Conservation (phyloP, 345 rosid species). For the Salix udensis region DNA sequence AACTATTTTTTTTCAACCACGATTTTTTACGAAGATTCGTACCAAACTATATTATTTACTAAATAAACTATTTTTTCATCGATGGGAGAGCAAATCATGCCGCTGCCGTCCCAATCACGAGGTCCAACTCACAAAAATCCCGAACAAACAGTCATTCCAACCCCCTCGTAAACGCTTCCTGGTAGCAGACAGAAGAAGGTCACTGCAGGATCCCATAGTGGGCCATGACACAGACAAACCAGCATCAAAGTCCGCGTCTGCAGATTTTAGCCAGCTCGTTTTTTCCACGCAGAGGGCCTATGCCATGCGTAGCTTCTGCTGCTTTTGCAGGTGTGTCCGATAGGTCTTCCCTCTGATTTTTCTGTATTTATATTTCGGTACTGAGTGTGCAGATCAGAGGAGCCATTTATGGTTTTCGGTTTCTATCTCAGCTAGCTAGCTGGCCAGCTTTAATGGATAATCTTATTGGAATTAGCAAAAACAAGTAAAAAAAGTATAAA, state of each 20-base stretch:
- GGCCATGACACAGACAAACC: not conserved
- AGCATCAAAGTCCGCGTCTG: not conserved
- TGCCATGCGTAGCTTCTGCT: not conserved
- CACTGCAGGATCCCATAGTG: not conserved
- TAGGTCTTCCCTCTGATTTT: not conserved
- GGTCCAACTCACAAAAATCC: not conserved
- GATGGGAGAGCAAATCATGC: not conserved
- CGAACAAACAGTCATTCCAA: not conserved
- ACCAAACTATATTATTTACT: too few relatives aligned
- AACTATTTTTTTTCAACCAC: too few relatives aligned
- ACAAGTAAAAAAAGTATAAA: not conserved
- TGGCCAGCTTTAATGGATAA: not conserved
- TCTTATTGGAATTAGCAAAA: slow-evolving; percentile 3
- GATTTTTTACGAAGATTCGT: too few relatives aligned
- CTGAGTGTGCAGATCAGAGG: not conserved
- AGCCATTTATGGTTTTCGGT: not conserved
- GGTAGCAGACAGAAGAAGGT: not conserved
- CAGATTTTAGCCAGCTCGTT: not conserved
- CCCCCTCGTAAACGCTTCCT: not conserved
- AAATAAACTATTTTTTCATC: too few relatives aligned
- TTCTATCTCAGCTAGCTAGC: not conserved
- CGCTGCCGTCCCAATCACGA: not conserved
- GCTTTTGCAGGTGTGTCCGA: not conserved
- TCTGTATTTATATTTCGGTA: not conserved
- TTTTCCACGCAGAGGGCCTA: not conserved